Evolutionary conservation across 805 yeast genomes (phyloP), one percentile per base, ranked within the genome.

Genomic region (Candida peoriensis): DNA sequence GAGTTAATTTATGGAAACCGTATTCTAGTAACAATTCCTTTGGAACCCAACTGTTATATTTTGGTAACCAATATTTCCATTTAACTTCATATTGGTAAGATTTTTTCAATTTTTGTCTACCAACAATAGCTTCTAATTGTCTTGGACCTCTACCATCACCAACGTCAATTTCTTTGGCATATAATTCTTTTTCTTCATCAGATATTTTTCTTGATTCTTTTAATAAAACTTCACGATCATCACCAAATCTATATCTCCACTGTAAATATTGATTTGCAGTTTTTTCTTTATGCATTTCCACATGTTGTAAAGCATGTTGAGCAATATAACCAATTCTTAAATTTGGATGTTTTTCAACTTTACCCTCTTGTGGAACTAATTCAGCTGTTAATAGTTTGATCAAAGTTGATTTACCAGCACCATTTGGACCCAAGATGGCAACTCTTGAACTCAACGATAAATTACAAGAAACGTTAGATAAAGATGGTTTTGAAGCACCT

Each of bases 231-330:
- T 90, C 98, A 63, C 97, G 86, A 64, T 90, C 98, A 58, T 93
- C 97, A 60, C 98, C 98, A 52, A 89, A 85, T 61, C 86, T 78
- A 63, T 90, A 90, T 69, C 98, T 81, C 98, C 98, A 90, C 68
- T 93, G 97, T 60, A 90, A 72, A 62, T 90, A 90, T 69, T 90
- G 97, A 58, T 89, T 90, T 32, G 98, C 96, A 12, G 97, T 90
- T 68, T 88, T 88, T 62, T 90, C 98, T 66, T 89, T 87, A 66
- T 90, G 98, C 68, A 82, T 81, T 60, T 93, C 95, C 41, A 90
- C 97, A 57, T 90, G 97, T 64, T 88, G 96, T 58, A 90, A 76
- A 23, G 98, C 97, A 55, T 90, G 97, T 70, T 90, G 98, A 15
- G 97, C 97, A 69, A 90, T 93, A 68, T 90, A 90, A 41, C 97